Percentiles rank a stretch among this genome's conserved stretches.
Conservation (phyloP, 805 yeast genomes). For the Yarrowia divulgata region DNA sequence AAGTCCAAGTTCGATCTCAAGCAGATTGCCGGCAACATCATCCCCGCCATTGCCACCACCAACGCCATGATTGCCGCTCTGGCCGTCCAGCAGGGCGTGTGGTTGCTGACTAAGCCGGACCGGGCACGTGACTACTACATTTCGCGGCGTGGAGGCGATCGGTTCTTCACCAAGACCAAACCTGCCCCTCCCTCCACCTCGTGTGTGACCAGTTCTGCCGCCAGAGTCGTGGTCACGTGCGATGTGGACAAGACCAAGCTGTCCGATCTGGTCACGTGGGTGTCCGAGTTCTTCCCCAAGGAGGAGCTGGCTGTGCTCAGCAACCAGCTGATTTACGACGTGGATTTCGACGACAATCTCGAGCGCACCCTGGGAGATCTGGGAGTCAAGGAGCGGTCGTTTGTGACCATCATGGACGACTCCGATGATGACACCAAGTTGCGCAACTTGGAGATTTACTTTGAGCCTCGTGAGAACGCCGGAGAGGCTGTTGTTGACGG, state of each 20-base stretch:
- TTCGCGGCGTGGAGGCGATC: neutral
- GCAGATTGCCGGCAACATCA: conserved; percentile 95
- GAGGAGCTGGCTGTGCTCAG: conserved; percentile 61
- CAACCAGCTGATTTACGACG: conserved; percentile 74
- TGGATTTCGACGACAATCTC: conserved; percentile 81
- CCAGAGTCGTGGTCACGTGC: conserved; percentile 47
- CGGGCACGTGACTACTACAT: conserved; percentile 45
- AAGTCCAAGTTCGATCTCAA: conserved; percentile 86
- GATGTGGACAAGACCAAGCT: conserved; percentile 52
- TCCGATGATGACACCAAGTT: conserved; percentile 64
- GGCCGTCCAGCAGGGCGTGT: conserved; percentile 75
- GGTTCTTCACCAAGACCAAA: conserved; percentile 51
- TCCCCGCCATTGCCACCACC: conserved; percentile 98
- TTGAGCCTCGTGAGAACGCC: conserved; percentile 37
- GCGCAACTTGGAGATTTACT: conserved; percentile 54
- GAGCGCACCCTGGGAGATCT: conserved; percentile 58
- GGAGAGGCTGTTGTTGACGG: neutral
- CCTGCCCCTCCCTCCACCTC: conserved; percentile 62
- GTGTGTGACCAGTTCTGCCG: conserved; percentile 67
- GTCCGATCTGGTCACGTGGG: conserved; percentile 51
- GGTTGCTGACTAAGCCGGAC: conserved; percentile 49
- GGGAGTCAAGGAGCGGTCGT: conserved; percentile 66
- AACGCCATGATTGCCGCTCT: conserved; percentile 95
- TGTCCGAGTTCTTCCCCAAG: conserved; percentile 4
- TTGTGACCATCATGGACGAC: conserved; percentile 79